Conservation (phyloP, 2,329 filamentous ascomycete genomes). For the Periglandula ipomoeae region DNA sequence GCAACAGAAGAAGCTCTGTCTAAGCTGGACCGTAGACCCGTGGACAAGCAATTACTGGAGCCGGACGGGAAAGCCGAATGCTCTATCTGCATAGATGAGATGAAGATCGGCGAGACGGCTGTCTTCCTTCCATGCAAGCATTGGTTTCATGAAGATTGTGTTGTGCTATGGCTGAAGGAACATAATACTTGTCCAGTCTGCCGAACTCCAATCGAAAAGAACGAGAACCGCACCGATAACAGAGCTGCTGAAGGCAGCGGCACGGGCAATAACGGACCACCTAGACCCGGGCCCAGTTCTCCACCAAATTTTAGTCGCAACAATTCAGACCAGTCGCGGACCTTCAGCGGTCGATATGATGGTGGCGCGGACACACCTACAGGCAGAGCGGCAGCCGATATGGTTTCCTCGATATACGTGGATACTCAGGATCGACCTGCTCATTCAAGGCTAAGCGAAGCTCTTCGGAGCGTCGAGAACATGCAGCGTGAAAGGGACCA, state of each 20-base stretch:
- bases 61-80: conserved; percentile 67
- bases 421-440: conserved; percentile 19
- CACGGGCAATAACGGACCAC: not conserved
- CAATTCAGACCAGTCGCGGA: conserved; percentile 3
- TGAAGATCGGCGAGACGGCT: conserved; percentile 64
- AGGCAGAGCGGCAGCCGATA: conserved; percentile 6
- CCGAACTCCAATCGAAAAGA: conserved; percentile 46
- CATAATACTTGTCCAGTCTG: conserved; percentile 91
- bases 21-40: conserved; percentile 59
- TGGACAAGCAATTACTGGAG: conserved; percentile 61
- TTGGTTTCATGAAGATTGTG: conserved; percentile 84
- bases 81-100: conserved; percentile 88
- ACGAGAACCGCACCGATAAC: conserved; percentile 12
- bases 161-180: conserved; percentile 74
- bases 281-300: not conserved
- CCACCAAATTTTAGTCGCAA: not conserved
- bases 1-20: conserved; percentile 68
- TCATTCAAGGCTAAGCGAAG: conserved; percentile 19
- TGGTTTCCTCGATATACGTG: conserved; percentile 13
- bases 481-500: conserved; percentile 17
- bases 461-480: conserved; percentile 20
- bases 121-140: conserved; percentile 78
- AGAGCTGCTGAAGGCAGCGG: conserved; percentile 5
- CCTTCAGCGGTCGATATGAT: not conserved
- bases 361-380: conserved; percentile 6